Evolutionary conservation across 176 grass and related monocot genomes (phyloP), one percentile per base, ranked within the genome.

Genomic region (Paspalum notatum): DNA sequence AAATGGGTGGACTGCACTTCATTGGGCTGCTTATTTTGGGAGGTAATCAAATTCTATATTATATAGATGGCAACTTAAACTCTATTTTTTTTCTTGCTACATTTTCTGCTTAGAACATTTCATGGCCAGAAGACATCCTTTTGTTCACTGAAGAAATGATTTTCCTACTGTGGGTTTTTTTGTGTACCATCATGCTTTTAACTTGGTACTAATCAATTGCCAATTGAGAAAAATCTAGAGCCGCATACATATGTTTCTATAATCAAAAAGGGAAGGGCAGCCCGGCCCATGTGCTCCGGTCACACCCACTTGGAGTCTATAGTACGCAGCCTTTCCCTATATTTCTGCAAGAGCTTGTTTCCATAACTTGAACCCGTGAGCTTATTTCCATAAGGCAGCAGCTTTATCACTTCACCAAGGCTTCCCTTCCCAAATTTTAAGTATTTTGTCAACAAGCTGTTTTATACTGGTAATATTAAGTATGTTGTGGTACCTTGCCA

Each of bases 1-100:
- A 17, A 99, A 99, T 76, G 96, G 96, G 77, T 99, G 96, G 96
- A 95, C 96, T 55, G 90, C 96, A 75, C 97, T 99, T 83, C 97
- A 99, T 85, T 99, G 97, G 93, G 93, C 97, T 89, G 87, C 97
- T 74, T 83, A 93, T 83, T 99, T 86, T 95, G 92, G 80, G 87
- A 95, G 96, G 96, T 99, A 86, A 90, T 71, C 56, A 46, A 66
- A 70, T 44, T 43, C 77, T 81, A 73, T 79, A 72, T 32, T 65
- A 39, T 70, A 63, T 45, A 16, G 8, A 40, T 76, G 20, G 15
- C 62, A 18, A 80, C 22, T 67, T n/a, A n/a, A n/a, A n/a, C n/a
- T 39, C 7, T 16, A 6, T 49, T 75, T 76, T 85, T 85, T 70
- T 38, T 52, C 53, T 49, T 37, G 44, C 59, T 62, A 27, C 15